Evolutionary conservation across 331 rosid species (phyloP), one percentile per base, ranked within the genome.

Genomic region (Saraca asoca): DNA sequence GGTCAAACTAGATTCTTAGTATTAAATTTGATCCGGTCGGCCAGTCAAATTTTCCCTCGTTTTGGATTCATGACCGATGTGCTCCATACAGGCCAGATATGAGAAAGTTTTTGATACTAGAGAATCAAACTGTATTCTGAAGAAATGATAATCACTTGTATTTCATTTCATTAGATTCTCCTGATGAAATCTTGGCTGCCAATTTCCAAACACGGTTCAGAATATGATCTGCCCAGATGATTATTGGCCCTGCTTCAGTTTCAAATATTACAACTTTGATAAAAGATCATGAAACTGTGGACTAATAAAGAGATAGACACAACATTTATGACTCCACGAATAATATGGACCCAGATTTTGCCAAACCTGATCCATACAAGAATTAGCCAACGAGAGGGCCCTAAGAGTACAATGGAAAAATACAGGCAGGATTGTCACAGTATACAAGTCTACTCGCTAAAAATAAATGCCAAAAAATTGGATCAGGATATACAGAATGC

Each of bases 401-500:
- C 3, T 24, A 51, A 37, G 18, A 61, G 45, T 37, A 69, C 38
- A 60, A 3, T 5, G 31, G 56, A 65, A 54, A 70, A 62, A 62
- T 58, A 76, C 43, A 6, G 43, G 43, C 11, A 10, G 8, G 43
- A 10, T 9, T 10, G 7, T 8, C 43, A 39, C 43, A 39, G 11
- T 2, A 7, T 39, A 39, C 11, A 7, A 39, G 8, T 7, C 43
- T 19, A 72, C 68, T 20, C 64, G 39, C 69, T 64, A 31, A 39
- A 39, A 59, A 64, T 41, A 76, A 50, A 57, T 52, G 75, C 63
- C 55, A 43, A 62, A 43, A 66, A 63, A 24, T 1, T 8, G 31
- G 20, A 71, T 88, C 77, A 92, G 55, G 89, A 86, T 77, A 83
- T 84, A 79, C 81, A 78, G 81, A 94, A 94, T 49, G 96, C 81